Evolutionary conservation across 805 yeast species (phyloP), one percentile per base, ranked within the genome.

Genomic region (Cyberlindnera americana): DNA sequence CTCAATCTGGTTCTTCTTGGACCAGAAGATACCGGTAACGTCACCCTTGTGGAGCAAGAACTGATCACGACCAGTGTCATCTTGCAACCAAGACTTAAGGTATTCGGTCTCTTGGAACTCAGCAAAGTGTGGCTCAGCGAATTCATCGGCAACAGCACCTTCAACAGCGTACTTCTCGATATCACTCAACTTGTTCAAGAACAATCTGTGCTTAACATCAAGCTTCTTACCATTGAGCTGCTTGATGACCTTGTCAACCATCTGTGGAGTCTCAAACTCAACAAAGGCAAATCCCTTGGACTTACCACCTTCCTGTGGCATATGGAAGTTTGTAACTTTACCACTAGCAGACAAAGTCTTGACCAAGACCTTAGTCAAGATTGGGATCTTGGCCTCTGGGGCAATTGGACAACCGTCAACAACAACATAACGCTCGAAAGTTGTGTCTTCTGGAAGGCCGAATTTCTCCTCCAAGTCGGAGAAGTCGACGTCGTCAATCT

Each of bases 331-430:
- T 34, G 75, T 57, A 16, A 93, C 80, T 48, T 78, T 80, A 37
- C 96, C 98, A 33, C 78, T 89, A 48, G 77, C 75, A 34, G 78
- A 67, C 58, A 93, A 82, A 38, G 88, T 73, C 68, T 90, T 91
- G 52, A 74, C 77, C 57, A 93, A 74, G 32, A 95, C 97, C 63
- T 87, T 90, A 52, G 81, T 75, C 59, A 93, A 75, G 43, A 85
- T 78, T 40, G 88, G 85, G 37, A 81, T 85, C 66, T 93, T 93
- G 38, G 87, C 62, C 60, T 83, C 95, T 43, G 97, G 96, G 19
- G 95, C 95, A 46, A 88, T 72, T 51, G 99, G 99, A 10, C 95
- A 90, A 34, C 99, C 99, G 61, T 89, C 97, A 37, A 88, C 83
- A 22, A 91, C 85, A 42, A 91, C 78, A 58, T 78, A 89, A 56